A percentile compares a stretch with the other conserved stretches of the same genome.
Evolutionary conservation across 208 protist species (phyloP).

Genomic region (Acanthamoeba polyphaga): DNA sequence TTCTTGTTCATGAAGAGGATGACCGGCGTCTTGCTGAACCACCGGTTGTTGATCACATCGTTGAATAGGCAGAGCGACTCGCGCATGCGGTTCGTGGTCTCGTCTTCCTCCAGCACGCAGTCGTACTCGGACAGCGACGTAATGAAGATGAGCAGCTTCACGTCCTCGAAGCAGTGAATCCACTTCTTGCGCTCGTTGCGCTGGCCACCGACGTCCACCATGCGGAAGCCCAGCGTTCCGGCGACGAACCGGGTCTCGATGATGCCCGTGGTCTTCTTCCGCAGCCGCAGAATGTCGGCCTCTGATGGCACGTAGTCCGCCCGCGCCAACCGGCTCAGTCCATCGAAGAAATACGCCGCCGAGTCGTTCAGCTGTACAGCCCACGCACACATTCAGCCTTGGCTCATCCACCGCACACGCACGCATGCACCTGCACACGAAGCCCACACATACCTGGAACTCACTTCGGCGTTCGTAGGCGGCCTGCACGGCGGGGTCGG

Average conservation of each 20-base stretch:
- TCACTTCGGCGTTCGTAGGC: conserved; percentile 80
- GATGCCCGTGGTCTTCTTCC: conserved; percentile 93
- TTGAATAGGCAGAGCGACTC: conserved; percentile 92
- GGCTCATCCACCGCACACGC: no score
- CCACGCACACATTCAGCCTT: no score
- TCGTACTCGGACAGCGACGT: conserved; percentile 86
- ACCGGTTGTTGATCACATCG: conserved; percentile 91
- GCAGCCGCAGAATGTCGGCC: conserved; percentile 89
- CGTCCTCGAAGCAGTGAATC: conserved; percentile 93
- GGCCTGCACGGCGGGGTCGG: conserved; percentile 82
- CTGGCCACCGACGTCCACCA: conserved; percentile 93
- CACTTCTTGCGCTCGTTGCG: conserved; percentile 92
- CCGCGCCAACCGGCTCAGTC: conserved; percentile 84
- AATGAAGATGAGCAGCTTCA: conserved; percentile 92
- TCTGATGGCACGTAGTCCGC: conserved; percentile 88
- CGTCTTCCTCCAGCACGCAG: conserved; percentile 87
- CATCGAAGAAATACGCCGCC: conserved; percentile 85
- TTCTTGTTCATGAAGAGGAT: conserved; percentile 94
- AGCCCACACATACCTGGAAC: conserved; percentile 85
- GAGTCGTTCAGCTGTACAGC: conserved; percentile 71
- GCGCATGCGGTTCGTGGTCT: conserved; percentile 90
- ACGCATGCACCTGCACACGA: conserved; percentile 55
- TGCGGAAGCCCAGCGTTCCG: conserved; percentile 85
- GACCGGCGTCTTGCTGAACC: conserved; percentile 89
- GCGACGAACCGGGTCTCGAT: conserved; percentile 91